Base-by-base conservation (phyloP, 306 rosid species). In the Begonia loranthoides region DNA sequence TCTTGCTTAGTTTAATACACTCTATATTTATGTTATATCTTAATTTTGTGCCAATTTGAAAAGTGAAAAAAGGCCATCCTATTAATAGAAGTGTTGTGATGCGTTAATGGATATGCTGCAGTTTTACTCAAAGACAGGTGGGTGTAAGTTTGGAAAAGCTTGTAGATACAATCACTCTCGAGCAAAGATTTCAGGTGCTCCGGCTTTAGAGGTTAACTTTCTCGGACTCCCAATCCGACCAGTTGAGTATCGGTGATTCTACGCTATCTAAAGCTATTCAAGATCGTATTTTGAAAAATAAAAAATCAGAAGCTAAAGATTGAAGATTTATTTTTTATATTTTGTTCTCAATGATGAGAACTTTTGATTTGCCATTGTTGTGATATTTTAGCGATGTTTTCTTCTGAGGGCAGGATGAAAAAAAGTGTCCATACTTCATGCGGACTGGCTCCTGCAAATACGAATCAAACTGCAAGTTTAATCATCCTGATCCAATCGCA, bases 371-470 rank as follows among this genome's bases (percentile, higher is more conserved):
- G 45, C 62, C 45, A 15, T 43, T 28, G 0, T 43, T 0, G 15
- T n/a, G 41, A n/a, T n/a, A n/a, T n/a, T n/a, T n/a, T n/a, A n/a
- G n/a, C n/a, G n/a, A n/a, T 15, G 50, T 36, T 56, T 55, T 52
- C 65, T 57, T 44, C 55, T 47, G 21, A n/a, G 76, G 63, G 33
- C 71, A 92, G 99, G 94, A 87, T 14, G 92, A 76, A 68, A 92
- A 53, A 67, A 95, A 80, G 65, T 92, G 96, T 38, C 94, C 81
- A 22, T 86, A 74, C 57, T 92, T 86, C 74, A 92, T 92, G 96
- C 84, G 84, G 48, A 86, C 60, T n/a, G 95, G 96, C 56, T 86
- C 93, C 59, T 92, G 99, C 69, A 92, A 82, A 78, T 92, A 74
- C 67, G 99, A 93, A 54, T 60, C 77, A 9, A 78, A 76, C 84